Conservation (phyloP, 148 eudicot species). For the Chenopodium berlandieri region DNA sequence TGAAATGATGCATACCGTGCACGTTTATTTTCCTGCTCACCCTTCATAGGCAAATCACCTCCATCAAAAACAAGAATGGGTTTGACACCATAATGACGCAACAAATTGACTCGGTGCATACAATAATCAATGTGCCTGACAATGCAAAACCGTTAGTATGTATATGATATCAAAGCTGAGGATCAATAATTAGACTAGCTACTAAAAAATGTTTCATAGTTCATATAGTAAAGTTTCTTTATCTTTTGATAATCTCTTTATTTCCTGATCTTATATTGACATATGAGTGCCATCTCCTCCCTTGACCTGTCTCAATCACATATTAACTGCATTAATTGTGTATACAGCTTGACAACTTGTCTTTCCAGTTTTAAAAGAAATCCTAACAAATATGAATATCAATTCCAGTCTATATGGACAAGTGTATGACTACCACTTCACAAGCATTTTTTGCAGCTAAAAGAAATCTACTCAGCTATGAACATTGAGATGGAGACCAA, state of each 20-base stretch:
- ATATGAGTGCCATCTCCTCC: neutral
- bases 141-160: slow-evolving; percentile 15
- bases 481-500: neutral
- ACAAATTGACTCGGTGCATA: slow-evolving; percentile 92
- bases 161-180: neutral
- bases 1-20: slow-evolving; percentile 49
- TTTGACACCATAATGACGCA: slow-evolving; percentile 85
- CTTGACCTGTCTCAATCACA: neutral
- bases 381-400: neutral
- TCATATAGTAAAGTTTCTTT: neutral
- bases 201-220: neutral
- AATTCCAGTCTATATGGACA: neutral
- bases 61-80: slow-evolving; percentile 98
- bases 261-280: neutral
- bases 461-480: neutral
- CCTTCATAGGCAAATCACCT: slow-evolving; percentile 87
- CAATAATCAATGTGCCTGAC: slow-evolving; percentile 90
- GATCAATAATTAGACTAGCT: neutral
- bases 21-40: slow-evolving; percentile 90
- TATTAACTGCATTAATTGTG: neutral
- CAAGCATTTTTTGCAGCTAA: neutral
- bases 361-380: neutral
- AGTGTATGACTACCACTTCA: neutral
- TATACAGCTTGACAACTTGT: neutral
- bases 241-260: neutral